Base-by-base conservation (phyloP, 129 eudicot genomes). In the Centaurea solstitialis region DNA sequence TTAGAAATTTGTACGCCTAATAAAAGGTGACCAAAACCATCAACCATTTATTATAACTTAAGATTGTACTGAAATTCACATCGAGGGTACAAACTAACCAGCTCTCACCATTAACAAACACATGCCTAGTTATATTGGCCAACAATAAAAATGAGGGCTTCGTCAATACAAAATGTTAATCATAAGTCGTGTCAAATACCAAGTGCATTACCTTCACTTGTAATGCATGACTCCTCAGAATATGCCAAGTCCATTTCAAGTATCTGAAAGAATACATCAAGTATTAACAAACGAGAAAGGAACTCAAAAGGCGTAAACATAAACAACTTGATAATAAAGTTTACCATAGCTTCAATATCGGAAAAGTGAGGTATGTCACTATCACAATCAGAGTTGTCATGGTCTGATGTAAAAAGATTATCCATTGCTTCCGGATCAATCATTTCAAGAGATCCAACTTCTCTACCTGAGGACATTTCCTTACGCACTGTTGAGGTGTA, bases 311-410 rank as follows among this genome's bases (percentile, higher is more conserved):
- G n/a, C 70, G 50, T 53, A 72, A 74, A 73, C 65, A 30, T 43
- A 6, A 67, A 62, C 66, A 83, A 75, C 30, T 23, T 71, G 38
- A 15, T 37, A 72, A 57, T 50, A 26, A 18, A 67, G 41, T 73
- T 22, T 77, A 94, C 98, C 98, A 92, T 91, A 77, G 96, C 97
- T 86, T 94, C 98, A 78, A 94, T 75, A 81, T 94, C 98, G 70
- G 98, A 94, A 86, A 85, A 92, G 84, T 87, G 87, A 73, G 98
- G 97, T 74, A 94, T 87, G 20, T 92, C 98, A 76, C 87, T 85
- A 75, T 92, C 98, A 78, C 87, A 84, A 74, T 82, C 86, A 15
- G 91, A 80, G 72, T 92, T 93, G 26, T 90, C 89, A 23, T 76
- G 78, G 72, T 87, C 95, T 4, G 89, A 89, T 65, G 68, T 71